Conservation (phyloP, 495 filamentous ascomycete genomes). For the Tuber aestivum region DNA sequence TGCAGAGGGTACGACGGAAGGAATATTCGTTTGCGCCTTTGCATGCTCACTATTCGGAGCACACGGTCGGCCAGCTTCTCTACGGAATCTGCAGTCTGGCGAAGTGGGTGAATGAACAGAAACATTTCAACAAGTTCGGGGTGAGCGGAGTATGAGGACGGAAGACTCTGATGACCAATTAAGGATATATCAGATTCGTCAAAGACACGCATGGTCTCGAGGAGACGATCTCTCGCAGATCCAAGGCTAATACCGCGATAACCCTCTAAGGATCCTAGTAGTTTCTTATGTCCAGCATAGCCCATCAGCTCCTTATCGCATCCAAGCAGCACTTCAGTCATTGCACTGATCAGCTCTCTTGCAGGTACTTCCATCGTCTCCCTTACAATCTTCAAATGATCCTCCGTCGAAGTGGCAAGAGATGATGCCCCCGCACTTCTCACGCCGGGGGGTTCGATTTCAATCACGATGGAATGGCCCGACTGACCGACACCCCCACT, state of each 20-base stretch:
- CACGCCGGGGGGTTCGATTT: slow-evolving; percentile 38
- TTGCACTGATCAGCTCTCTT: slow-evolving; percentile 47
- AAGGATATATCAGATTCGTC: slow-evolving; percentile 44
- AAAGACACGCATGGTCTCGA: slow-evolving; percentile 43
- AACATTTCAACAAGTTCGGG: slow-evolving; percentile 52
- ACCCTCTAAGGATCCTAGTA: slow-evolving; percentile 36
- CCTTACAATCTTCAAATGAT: slow-evolving; percentile 40
- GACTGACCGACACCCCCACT: slow-evolving; percentile 15
- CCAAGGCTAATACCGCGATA: slow-evolving; percentile 37
- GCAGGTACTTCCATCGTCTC: slow-evolving; percentile 48
- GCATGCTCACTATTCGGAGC: slow-evolving; percentile 46
- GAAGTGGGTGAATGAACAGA: slow-evolving; percentile 53
- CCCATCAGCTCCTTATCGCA: slow-evolving; percentile 51
- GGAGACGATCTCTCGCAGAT: slow-evolving; percentile 16
- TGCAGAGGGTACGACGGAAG: slow-evolving; percentile 50
- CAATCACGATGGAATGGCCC: slow-evolving; percentile 36
- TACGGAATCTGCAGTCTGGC: slow-evolving; percentile 50
- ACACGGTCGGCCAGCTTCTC: slow-evolving; percentile 48
- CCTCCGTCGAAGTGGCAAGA: slow-evolving; percentile 25
- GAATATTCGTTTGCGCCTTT: slow-evolving; percentile 45
- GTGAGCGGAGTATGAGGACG: slow-evolving; percentile 41
- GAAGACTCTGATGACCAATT: slow-evolving; percentile 41
- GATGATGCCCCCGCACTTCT: slow-evolving; percentile 6
- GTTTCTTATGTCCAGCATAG: slow-evolving; percentile 48
- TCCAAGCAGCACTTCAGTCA: slow-evolving; percentile 45